Base-by-base conservation (phyloP, 1,139 yeast species). In the Candida labiduridarum region DNA sequence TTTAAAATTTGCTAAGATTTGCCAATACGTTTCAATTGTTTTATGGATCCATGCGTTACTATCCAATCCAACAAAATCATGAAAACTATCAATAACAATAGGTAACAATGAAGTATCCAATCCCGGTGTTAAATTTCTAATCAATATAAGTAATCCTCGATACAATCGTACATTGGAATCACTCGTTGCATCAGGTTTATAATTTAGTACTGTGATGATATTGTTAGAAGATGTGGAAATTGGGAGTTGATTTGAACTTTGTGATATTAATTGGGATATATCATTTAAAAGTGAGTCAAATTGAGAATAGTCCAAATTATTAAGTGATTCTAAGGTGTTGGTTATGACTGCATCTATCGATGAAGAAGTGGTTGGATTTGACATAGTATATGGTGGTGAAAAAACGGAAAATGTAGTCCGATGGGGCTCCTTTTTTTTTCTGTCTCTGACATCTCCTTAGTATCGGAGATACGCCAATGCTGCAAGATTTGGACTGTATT, bases 101-200 rank as follows among this genome's bases (percentile, higher is more conserved):
- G 43, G 44, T 36, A 52, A 46, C 2, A 40, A 36, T 2, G 39
- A 33, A 11, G 33, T 22, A 35, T 45, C 45, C 30, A 54, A 25
- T 1, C 12, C 22, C 2, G 46, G 48, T 2, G 54, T 47, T 7
- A 44, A 7, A 39, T 55, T 55, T 40, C 58, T 47, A 2, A 54
- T n/a, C 3, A 54, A 22, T n/a, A 55, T 25, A 19, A 55, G 46
- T 14, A 55, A 36, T 4, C 56, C 58, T 45, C 58, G 42, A 40
- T 51, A 54, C 31, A 51, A 38, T 31, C 58, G 40, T 34, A 52
- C 14, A n/a, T 40, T 46, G 15, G 41, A n/a, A 4, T 19, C 41
- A 30, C 44, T 42, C 9, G 34, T 38, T 18, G 25, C 16, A 35
- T 44, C 35, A 4, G 50, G 54, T 8, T 16, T 41, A 43, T 47